A percentile compares a stretch with the other conserved stretches of the same genome.
phyloP scores from a whole-genome alignment of 2,329 filamentous ascomycete species.

The Teratosphaeria nubilosa region DNA sequence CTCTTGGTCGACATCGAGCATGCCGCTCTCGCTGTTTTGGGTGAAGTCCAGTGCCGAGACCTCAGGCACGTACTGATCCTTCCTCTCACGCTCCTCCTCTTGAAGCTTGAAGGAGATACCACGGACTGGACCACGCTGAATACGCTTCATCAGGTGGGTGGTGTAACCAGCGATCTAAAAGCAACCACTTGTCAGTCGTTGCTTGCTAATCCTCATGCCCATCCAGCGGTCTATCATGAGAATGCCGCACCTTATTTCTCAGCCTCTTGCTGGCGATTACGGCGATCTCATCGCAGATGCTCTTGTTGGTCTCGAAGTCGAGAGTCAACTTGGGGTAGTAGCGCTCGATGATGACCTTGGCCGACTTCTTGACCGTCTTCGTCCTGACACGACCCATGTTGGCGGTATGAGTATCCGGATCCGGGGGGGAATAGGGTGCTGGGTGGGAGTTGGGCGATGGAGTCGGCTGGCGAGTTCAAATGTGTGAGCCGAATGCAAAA shows the following conservation, averaged over 20 bases:
- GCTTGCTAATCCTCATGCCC: not conserved
- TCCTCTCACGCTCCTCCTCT: constrained; percentile 99
- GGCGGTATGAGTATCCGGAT: constrained; percentile 18
- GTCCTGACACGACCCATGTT: constrained; percentile 49
- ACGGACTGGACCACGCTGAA: constrained; percentile 96
- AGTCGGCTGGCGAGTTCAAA: not conserved
- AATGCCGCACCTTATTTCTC: constrained; percentile 75
- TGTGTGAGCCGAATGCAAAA: not conserved
- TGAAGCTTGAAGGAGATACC: constrained; percentile 99
- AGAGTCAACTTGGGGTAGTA: constrained; percentile 93
- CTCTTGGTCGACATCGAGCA: constrained; percentile 90
- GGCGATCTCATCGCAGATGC: constrained; percentile 99
- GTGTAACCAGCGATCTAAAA: constrained; percentile 90
- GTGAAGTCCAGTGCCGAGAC: constrained; percentile 97
- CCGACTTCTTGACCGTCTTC: constrained; percentile 69
- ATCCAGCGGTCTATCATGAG: not conserved
- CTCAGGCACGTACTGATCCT: constrained; percentile 99
- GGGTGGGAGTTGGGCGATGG: not conserved
- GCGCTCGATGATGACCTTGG: constrained; percentile 99
- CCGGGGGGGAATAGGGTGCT: not conserved
- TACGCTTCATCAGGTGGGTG: constrained; percentile 97
- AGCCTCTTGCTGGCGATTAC: constrained; percentile 99
- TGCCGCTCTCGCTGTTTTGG: constrained; percentile 84
- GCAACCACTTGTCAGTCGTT: not conserved
- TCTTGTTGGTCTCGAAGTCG: constrained; percentile 99